A percentile compares a stretch with the other conserved stretches of the same genome.
Evolutionary conservation across 1,139 yeast species (phyloP).

Genomic region (Magnusiomyces sp.): DNA sequence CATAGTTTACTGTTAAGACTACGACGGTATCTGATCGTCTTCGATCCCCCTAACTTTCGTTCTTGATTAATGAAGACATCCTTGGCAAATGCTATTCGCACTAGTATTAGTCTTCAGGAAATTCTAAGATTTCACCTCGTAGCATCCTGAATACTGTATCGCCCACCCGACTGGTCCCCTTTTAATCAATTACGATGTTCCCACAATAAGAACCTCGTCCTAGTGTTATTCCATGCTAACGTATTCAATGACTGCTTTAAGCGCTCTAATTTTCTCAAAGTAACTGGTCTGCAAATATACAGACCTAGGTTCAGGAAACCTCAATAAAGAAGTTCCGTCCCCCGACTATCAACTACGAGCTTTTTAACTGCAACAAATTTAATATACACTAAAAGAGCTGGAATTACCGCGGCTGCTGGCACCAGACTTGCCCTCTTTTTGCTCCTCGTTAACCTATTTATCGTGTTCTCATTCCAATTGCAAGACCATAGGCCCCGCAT

Average conservation of each 20-base stretch:
- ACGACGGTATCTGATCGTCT: no score
- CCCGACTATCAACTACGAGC: conserved; percentile 6
- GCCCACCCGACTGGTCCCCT: conserved; percentile 38
- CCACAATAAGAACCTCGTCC: conserved; percentile 35
- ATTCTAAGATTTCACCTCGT: conserved; percentile 37
- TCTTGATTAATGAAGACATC: no score
- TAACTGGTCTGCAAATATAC: no score
- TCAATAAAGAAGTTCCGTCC: conserved; percentile 22
- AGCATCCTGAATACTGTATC: conserved; percentile 36
- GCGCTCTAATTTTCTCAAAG: no score
- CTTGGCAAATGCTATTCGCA: conserved; percentile 37
- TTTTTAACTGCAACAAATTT: conserved; percentile 5
- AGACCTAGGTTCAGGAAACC: no score
- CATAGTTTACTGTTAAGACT: no score
- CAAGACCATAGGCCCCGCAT: no score
- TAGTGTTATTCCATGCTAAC: no score
- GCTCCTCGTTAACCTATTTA: conserved; percentile 3
- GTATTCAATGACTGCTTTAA: no score
- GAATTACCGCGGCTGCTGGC: conserved; percentile 8
- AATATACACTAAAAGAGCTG: no score
- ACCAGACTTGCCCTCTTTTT: conserved; percentile 3
- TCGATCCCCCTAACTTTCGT: no score
- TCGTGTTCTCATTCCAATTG: no score
- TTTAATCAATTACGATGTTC: conserved; percentile 36
- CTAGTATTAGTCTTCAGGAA: conserved; percentile 33